phyloP scores from a whole-genome alignment of 148 eudicot genomes.

The Euryodendron excelsum region DNA sequence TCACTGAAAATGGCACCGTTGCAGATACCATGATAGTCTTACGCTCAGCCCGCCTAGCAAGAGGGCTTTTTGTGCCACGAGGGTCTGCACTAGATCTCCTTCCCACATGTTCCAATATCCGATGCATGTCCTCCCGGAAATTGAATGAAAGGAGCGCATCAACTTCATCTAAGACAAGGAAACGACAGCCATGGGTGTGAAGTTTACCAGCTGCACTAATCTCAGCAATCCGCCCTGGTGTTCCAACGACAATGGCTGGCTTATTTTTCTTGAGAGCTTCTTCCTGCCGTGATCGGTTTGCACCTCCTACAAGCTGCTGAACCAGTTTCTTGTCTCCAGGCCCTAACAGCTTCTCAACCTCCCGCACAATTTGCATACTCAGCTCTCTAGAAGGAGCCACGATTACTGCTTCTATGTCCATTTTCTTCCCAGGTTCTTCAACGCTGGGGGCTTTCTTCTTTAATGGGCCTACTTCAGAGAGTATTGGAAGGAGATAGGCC shows the following conservation, averaged over 20 bases:
- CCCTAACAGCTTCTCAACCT: constrained; percentile 81
- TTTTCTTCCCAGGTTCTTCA: constrained; percentile 35
- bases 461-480: constrained; percentile 74
- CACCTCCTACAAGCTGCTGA: constrained; percentile 96
- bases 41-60: constrained; percentile 35
- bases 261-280: constrained; percentile 92
- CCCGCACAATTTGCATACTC: constrained; percentile 95
- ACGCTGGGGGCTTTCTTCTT: constrained; percentile 25
- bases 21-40: constrained; percentile 93
- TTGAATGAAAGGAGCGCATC: constrained; percentile 82
- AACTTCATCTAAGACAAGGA: constrained; percentile 79
- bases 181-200: constrained; percentile 76
- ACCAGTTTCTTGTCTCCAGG: constrained; percentile 68
- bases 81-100: constrained; percentile 53
- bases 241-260: constrained; percentile 86
- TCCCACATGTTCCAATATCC: constrained; percentile 90
- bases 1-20: constrained; percentile 85
- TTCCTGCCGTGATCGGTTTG: constrained; percentile 80
- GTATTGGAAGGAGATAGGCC: constrained; percentile 91
- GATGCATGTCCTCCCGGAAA: constrained; percentile 89
- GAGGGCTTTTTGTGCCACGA: constrained; percentile 15
- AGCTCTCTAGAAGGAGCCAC: constrained; percentile 95
- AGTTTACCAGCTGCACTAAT: constrained; percentile 86
- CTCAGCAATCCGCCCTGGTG: constrained; percentile 92
- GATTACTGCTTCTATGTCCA: constrained; percentile 76